These are phyloP conservation scores for Soucietia sequanensis DNA, from an alignment of 805 yeast genomes.

Conservation along the genomic window DNA sequence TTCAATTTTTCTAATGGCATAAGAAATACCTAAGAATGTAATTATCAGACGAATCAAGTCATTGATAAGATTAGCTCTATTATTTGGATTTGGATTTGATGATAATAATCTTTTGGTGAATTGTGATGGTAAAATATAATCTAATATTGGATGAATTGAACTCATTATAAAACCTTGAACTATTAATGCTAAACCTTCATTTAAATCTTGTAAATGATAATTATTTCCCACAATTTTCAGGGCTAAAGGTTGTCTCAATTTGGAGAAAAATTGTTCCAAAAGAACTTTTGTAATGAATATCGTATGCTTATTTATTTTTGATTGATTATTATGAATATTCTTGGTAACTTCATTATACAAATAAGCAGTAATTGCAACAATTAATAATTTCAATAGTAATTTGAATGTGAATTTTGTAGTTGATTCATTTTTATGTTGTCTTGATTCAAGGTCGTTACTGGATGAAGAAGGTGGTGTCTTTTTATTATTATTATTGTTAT, in stretches of 20 bases:
- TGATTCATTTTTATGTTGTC: background rate
- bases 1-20: conserved; percentile 65
- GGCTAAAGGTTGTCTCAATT: conserved; percentile 18
- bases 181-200: conserved; percentile 26
- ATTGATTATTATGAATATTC: conserved; percentile 52
- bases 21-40: conserved; percentile 68
- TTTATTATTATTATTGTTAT: conserved; percentile 23
- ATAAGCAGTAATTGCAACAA: conserved; percentile 46
- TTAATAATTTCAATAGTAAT: conserved; percentile 4
- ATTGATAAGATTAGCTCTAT: conserved; percentile 27
- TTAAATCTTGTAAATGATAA: conserved; percentile 6
- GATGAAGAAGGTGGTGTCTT: background rate
- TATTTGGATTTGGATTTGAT: conserved; percentile 37
- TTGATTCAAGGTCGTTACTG: background rate
- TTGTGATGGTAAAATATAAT: conserved; percentile 26
- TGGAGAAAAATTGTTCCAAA: conserved; percentile 23
- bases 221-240: background rate
- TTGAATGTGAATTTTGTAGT: background rate
- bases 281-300: conserved; percentile 33
- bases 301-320: conserved; percentile 38
- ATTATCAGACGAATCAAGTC: conserved; percentile 46
- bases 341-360: conserved; percentile 52
- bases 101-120: conserved; percentile 33
- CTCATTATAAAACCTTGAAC: conserved; percentile 62
- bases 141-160: conserved; percentile 48